Conservation (phyloP, 2,329 filamentous ascomycete species). For the Byssoonygena ceratinophila region DNA sequence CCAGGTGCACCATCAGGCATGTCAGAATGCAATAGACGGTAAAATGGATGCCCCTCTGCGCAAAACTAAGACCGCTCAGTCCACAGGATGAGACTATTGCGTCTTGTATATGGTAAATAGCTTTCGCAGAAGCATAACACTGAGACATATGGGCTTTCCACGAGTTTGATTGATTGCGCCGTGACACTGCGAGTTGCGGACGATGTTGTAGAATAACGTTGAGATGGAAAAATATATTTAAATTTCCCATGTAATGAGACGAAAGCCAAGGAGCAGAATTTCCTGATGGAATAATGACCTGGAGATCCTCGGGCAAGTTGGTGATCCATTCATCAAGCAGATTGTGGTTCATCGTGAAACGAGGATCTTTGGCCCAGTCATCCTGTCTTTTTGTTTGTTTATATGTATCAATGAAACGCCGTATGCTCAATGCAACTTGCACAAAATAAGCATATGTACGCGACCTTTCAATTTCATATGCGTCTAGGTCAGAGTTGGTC, state of each 20-base stretch:
- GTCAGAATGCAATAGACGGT: constrained; percentile 86
- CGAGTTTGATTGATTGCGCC: constrained; percentile 57
- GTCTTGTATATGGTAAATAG: constrained; percentile 77
- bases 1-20: constrained; percentile 85
- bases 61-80: constrained; percentile 70
- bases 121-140: constrained; percentile 75
- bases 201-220: constrained; percentile 77
- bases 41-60: constrained; percentile 91
- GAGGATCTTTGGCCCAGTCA: constrained; percentile 79
- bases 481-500: constrained; percentile 56
- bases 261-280: constrained; percentile 73
- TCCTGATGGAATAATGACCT: constrained; percentile 65
- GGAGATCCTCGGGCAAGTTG: constrained; percentile 67
- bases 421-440: constrained; percentile 65
- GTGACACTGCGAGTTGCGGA: constrained; percentile 70
- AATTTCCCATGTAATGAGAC: constrained; percentile 77
- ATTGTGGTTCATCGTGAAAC: constrained; percentile 68
- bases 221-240: constrained; percentile 81
- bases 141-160: constrained; percentile 85
- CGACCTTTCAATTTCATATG: constrained; percentile 64
- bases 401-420: constrained; percentile 65
- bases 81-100: constrained; percentile 66
- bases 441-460: constrained; percentile 76
- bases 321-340: constrained; percentile 64
- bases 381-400: constrained; percentile 61